phyloP scores from a whole-genome alignment of 2,329 filamentous ascomycete genomes.

The Moelleriella libera region DNA sequence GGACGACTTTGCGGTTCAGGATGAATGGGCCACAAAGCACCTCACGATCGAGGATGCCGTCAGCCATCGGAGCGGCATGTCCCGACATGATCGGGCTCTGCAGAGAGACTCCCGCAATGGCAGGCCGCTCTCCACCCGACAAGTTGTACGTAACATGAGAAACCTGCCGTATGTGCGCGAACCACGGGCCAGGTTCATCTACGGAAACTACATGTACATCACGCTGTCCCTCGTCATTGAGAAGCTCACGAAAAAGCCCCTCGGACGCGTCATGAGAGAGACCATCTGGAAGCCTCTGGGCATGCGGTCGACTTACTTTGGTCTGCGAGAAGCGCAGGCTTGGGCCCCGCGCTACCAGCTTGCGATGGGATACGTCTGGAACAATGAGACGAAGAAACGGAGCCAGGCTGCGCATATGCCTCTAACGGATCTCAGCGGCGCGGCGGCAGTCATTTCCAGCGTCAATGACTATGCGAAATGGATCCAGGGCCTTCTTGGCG shows the following conservation, averaged over 20 bases:
- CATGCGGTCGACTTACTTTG: slow-evolving; percentile 28
- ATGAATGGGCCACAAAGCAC: slow-evolving; percentile 29
- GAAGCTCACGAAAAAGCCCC: slow-evolving; percentile 17
- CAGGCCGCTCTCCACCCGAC: slow-evolving; percentile 14
- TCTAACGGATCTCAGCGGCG: not conserved
- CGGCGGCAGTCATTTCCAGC: not conserved
- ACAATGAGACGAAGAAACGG: not conserved
- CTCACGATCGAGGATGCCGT: slow-evolving; percentile 40
- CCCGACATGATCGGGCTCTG: slow-evolving; percentile 21
- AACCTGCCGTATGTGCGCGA: slow-evolving; percentile 28
- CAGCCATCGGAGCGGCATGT: slow-evolving; percentile 35
- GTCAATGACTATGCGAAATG: not conserved
- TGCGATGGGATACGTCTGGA: not conserved
- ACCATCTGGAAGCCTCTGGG: slow-evolving; percentile 29
- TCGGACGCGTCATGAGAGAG: slow-evolving; percentile 25
- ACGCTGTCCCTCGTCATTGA: slow-evolving; percentile 30
- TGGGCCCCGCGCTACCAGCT: slow-evolving; percentile 9
- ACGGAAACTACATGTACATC: slow-evolving; percentile 36
- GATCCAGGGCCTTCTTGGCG: not conserved
- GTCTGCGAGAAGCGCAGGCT: slow-evolving; percentile 11
- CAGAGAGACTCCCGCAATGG: slow-evolving; percentile 13
- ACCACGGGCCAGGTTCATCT: slow-evolving; percentile 29
- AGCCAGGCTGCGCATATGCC: not conserved
- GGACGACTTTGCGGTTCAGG: slow-evolving; percentile 36
- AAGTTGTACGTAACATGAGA: slow-evolving; percentile 27